phyloP scores from a whole-genome alignment of 129 eudicot genomes.

The Artemisia argyi region DNA sequence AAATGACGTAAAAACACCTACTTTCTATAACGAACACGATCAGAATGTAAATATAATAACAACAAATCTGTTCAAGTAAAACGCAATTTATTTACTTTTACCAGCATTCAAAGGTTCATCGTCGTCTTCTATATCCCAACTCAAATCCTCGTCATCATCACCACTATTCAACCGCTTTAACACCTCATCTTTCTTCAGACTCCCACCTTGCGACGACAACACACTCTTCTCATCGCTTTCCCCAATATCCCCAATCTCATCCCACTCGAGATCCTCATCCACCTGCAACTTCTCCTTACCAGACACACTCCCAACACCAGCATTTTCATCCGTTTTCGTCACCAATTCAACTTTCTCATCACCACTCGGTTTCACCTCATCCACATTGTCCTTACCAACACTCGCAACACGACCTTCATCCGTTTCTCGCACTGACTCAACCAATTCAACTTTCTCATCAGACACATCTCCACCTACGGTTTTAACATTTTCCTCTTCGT shows the following conservation, averaged over 20 bases:
- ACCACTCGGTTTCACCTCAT: constrained; percentile 4
- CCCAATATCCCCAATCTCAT: constrained; percentile 89
- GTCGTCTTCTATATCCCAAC: constrained; percentile 93
- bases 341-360: constrained; percentile 26
- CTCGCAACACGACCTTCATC: background rate
- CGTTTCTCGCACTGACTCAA: background rate
- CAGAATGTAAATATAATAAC: background rate
- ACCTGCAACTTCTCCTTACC: constrained; percentile 28
- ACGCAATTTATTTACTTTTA: constrained; percentile 18
- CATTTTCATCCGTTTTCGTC: constrained; percentile 34
- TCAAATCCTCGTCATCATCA: constrained; percentile 76
- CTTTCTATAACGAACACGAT: background rate
- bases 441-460: background rate
- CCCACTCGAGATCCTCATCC: constrained; percentile 91
- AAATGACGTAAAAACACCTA: background rate
- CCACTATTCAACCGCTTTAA: constrained; percentile 52
- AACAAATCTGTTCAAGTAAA: constrained; percentile 2
- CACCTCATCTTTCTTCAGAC: constrained; percentile 42
- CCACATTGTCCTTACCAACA: constrained; percentile 26
- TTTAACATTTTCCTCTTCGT: constrained; percentile 31
- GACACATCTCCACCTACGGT: background rate
- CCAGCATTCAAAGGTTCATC: constrained; percentile 50
- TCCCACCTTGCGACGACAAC: constrained; percentile 26
- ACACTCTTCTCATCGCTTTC: constrained; percentile 52
- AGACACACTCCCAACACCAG: too few relatives aligned